A percentile compares a stretch with the other conserved stretches of the same genome.
Evolutionary conservation across 352 stramenopile species (phyloP).

Genomic region (Halophytophthora batemanensis): DNA sequence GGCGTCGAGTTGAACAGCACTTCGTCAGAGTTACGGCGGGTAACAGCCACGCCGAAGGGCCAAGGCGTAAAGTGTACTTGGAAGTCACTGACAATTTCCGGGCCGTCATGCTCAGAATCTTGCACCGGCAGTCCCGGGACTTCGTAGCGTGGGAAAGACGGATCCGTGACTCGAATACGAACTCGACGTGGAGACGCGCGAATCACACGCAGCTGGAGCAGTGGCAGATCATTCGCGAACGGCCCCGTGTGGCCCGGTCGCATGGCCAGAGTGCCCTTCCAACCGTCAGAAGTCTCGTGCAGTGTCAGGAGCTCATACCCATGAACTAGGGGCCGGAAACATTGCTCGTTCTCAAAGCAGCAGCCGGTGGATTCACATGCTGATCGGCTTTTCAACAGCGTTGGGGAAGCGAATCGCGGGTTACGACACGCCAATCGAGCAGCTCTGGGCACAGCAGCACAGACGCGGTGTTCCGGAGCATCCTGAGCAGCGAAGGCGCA

Average conservation of each 20-base stretch:
- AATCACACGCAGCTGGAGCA: slow-evolving; percentile 63
- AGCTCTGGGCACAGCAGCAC: slow-evolving; percentile 30
- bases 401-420: slow-evolving; percentile 42
- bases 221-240: slow-evolving; percentile 74
- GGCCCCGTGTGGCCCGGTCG: slow-evolving; percentile 42
- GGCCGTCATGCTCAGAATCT: slow-evolving; percentile 1
- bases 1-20: slow-evolving; percentile 87
- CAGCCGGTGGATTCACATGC: slow-evolving; percentile 59
- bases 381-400: slow-evolving; percentile 23
- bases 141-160: slow-evolving; percentile 69
- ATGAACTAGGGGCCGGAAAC: slow-evolving; percentile 67
- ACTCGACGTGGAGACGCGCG: slow-evolving; percentile 44
- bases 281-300: slow-evolving; percentile 47
- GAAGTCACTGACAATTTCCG: slow-evolving; percentile 22
- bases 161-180: slow-evolving; percentile 81
- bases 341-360: slow-evolving; percentile 62
- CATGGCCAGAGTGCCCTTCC: slow-evolving; percentile 52
- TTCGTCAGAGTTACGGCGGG: slow-evolving; percentile 44
- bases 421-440: slow-evolving; percentile 74
- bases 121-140: slow-evolving; percentile 37
- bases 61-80: slow-evolving; percentile 57
- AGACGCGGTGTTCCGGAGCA: slow-evolving; percentile 17
- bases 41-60: slow-evolving; percentile 76
- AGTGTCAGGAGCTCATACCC: slow-evolving; percentile 70
- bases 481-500: slow-evolving; percentile 56